Evolutionary conservation across 2,329 filamentous ascomycete genomes (phyloP), one percentile per base, ranked within the genome.

Genomic region (Fonsecaea erecta): DNA sequence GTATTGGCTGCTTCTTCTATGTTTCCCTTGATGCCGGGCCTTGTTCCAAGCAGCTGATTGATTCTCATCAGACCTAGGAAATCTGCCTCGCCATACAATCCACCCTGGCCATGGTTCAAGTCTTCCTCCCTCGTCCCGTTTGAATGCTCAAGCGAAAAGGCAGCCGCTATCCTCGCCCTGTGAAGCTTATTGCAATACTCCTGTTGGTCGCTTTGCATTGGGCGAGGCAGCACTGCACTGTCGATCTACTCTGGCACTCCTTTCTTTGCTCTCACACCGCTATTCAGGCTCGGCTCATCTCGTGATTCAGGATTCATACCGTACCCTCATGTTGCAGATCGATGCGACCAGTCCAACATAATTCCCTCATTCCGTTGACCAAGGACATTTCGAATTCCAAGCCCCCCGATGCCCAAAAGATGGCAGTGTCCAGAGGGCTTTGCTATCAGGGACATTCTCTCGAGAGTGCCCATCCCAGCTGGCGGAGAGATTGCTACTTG

Each of bases 311-410:
- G 7, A 48, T 24, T 48, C 37, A n/a, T 40, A n/a, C 8, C 4
- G 43, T 2, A 2, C 21, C 12, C 24, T 12, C 18, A 4, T 48
- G 21, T 18, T 48, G 18, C 18, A 48, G 21, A 24, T 48, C 43
- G 43, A 48, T 24, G 55, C 55, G 30, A 43, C 55, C 55, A 58
- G 11, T 58, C 18, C 43, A 24, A n/a, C 37, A 46, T 58, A 32
- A 40, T 18, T 57, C 35, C 24, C 28, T 34, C 55, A n/a, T 1
- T 58, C 14, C 16, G 6, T 32, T 8, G 26, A 58, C 55, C 55
- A 58, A 58, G 48, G 37, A 58, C 14, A 26, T 6, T 24, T 24
- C 55, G 18, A 18, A 5, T 32, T 58, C 55, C 30, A 58, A 58
- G 55, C 54, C 55, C 32, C 35, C 14, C 24, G 26, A 26, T 18